Base-by-base conservation (phyloP, 495 filamentous ascomycete species). In the Penicillium ochrochloron region DNA sequence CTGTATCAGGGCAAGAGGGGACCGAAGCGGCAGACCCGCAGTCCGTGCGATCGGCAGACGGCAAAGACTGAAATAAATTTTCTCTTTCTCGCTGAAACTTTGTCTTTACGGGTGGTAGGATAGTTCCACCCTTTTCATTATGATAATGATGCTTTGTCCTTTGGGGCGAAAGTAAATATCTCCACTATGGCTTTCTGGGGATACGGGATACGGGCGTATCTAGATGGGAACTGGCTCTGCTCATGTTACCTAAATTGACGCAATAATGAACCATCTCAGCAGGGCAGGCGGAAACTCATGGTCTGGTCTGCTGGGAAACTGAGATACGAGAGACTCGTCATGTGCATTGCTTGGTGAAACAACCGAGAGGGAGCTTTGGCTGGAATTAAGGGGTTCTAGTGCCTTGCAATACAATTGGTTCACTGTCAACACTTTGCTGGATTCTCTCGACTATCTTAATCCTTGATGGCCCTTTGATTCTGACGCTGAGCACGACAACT, bases 1-100 rank as follows among this genome's bases (percentile, higher is more conserved):
- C 58, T 15, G 44, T 59, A 23, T 58, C 68, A 14, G 66, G 66
- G 66, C 71, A 71, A 64, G 67, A 63, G 62, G 71, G 63, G 56
- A 35, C 66, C 66, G 66, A 75, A 64, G 58, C 59, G 59, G 65
- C 52, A 52, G 69, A 70, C 61, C 69, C 63, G 53, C 74, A 63
- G 53, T 50, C 64, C 25, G 53, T 62, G 50, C 61, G 67, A 69
- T 76, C 73, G 33, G 56, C 73, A 39, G 71, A 74, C 33, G 61
- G 57, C 17, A 70, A 72, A 59, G 67, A 70, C 31, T 72, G 63
- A 68, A 41, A 51, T 33, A 11, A 15, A 31, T 10, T 31, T 41
- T 50, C 23, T 12, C 19, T 31, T 41, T 50, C 34, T 19, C 19
- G 1, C 5, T 21, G 44, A 25, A 51, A 9, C 19, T 50, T 11